These are phyloP conservation scores for Phaeoacremonium minimum DNA, from an alignment of 2,329 filamentous ascomycete genomes.

Conservation along the genomic window DNA sequence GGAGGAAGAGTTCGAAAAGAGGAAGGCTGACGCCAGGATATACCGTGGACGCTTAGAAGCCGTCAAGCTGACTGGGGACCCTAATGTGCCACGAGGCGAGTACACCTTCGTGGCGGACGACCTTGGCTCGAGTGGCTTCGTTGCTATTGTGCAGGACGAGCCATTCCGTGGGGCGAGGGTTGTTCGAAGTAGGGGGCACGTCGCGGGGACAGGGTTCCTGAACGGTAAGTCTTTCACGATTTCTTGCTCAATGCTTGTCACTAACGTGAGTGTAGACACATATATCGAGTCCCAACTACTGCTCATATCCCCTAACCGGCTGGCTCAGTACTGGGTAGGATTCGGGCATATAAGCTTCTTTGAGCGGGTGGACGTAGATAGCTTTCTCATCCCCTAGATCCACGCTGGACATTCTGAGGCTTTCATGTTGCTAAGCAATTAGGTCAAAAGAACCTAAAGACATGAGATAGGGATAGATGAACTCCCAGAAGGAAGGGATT, in stretches of 20 bases:
- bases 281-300: conserved; percentile 75
- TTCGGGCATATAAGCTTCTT: conserved; percentile 59
- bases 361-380: conserved; percentile 55
- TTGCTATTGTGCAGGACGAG: conserved; percentile 60
- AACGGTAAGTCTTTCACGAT: conserved; percentile 53
- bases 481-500: too few relatives aligned
- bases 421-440: too few relatives aligned
- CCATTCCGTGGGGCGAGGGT: conserved; percentile 71
- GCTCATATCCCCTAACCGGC: conserved; percentile 67
- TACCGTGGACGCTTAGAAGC: conserved; percentile 71
- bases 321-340: conserved; percentile 79
- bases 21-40: conserved; percentile 40
- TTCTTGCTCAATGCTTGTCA: too few relatives aligned
- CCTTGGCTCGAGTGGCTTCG: conserved; percentile 61
- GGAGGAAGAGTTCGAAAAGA: conserved; percentile 37
- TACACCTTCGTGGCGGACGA: conserved; percentile 78
- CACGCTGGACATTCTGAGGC: too few relatives aligned
- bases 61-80: conserved; percentile 88
- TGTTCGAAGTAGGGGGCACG: conserved; percentile 71
- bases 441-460: too few relatives aligned
- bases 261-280: conserved; percentile 47
- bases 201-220: conserved; percentile 68
- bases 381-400: conserved; percentile 28
- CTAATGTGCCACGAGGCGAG: conserved; percentile 83
- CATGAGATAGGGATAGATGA: too few relatives aligned